phyloP scores from a whole-genome alignment of 345 rosid species.

The Schrenkiella parvula region DNA sequence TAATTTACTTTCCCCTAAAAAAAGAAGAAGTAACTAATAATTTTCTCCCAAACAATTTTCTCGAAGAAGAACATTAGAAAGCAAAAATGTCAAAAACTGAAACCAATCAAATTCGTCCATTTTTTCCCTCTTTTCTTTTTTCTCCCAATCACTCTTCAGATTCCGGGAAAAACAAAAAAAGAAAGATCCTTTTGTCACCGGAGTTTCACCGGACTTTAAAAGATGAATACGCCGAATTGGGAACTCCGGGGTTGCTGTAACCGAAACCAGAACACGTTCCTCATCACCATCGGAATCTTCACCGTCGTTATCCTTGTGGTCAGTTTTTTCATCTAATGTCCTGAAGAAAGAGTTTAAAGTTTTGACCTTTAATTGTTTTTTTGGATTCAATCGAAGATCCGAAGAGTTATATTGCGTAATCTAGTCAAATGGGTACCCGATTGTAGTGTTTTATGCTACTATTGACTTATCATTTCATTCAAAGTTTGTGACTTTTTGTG shows the following conservation, averaged over 20 bases:
- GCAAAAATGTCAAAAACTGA: conserved; percentile 6
- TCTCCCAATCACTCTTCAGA: conserved; percentile 17
- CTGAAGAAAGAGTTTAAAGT: neutral
- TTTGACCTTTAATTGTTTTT: neutral
- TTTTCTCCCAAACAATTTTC: conserved; percentile 18
- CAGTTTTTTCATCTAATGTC: conserved; percentile 20
- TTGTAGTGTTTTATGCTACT: neutral
- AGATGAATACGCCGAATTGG: conserved; percentile 61
- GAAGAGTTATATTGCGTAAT: neutral
- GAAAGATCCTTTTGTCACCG: conserved; percentile 12
- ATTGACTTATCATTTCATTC: conserved; percentile 13
- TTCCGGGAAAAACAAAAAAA: neutral
- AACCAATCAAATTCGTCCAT: conserved; percentile 31
- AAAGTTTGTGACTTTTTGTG: neutral
- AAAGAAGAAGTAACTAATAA: neutral
- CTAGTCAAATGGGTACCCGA: conserved; percentile 18
- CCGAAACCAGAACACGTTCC: conserved; percentile 57
- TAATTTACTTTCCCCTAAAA: neutral
- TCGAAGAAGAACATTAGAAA: conserved; percentile 10
- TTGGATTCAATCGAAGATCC: conserved; percentile 15
- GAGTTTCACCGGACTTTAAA: neutral
- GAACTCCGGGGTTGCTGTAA: conserved; percentile 81
- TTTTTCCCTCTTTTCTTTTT: neutral
- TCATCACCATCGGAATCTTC: conserved; percentile 71
- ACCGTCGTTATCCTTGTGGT: conserved; percentile 83